Evolutionary conservation across 1,139 yeast genomes (phyloP), one percentile per base, ranked within the genome.

Genomic region (Pichia kudriavzevii): DNA sequence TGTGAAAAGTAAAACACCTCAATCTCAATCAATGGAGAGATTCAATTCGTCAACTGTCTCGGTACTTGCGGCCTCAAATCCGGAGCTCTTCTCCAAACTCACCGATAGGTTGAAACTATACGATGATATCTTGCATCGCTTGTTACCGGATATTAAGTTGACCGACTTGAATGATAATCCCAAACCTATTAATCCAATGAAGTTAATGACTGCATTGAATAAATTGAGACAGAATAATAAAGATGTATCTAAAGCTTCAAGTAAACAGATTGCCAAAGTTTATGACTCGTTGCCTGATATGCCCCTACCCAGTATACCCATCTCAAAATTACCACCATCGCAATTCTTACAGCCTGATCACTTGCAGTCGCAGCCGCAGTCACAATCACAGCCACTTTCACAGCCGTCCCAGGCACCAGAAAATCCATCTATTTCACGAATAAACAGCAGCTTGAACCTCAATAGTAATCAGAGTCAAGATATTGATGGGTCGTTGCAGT

Each of bases 401-500:
- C 28, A n/a, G n/a, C n/a, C 16, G 11, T 8, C 10, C 8, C 11
- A 14, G 7, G 18, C 12, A n/a, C 12, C 18, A 5, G 9, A 15
- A 5, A 10, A 11, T 17, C 12, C 29, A 7, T 18, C 5, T 7
- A 7, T 9, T 3, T 6, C 26, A 5, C 17, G 21, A 20, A 14
- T 4, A 12, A 22, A 7, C 29, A n/a, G 11, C 22, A 18, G 17
- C 28, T 9, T 13, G 24, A 15, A 28, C 25, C 9, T 26, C 11
- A 30, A 29, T 18, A 26, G 42, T 17, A 44, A 36, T 14, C 33
- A 30, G 12, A 47, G 36, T 34, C 50, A 46, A 15, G 48, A 54
- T 17, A 55, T 55, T 17, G 66, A 61, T 43, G 74, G 62, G 4
- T 58, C 63, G 1, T 51, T 55, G 29, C 64, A 62, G 43, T 61